Evolutionary conservation across 2,329 filamentous ascomycete genomes (phyloP), one percentile per base, ranked within the genome.

Genomic region (Dryadomyces quercivorus): DNA sequence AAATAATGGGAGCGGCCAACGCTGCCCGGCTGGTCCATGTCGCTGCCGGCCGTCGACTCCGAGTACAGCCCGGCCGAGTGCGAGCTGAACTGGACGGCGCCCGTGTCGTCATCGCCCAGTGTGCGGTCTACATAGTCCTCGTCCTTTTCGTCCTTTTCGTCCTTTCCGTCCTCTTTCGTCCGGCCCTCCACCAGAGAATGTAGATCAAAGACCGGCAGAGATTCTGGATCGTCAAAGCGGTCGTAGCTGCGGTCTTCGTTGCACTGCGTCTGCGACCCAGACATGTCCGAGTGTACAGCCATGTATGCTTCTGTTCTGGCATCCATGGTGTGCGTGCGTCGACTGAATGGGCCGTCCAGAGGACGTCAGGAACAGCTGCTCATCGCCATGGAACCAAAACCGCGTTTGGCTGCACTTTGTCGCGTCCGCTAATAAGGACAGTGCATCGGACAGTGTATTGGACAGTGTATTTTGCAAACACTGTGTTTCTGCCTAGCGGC

Each of bases 161-260:
- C n/a, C n/a, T 50, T 69, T 54, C n/a, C n/a, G 57, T 16, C 31
- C 16, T 22, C 36, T 9, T 36, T 18, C 3, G 12, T 20, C 7
- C 31, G 64, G 51, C 59, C 56, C 21, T 56, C 60, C 43, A 61
- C 57, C 12, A 63, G 58, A 55, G 55, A 22, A 56, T 52, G 44
- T 47, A 53, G 54, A 52, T 2, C 57, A 58, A 52, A 53, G 8
- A 49, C 20, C n/a, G 53, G 53, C 18, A 58, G 22, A 53, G 55
- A 55, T 3, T 52, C 45, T 15, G 58, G 50, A 18, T 60, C 57
- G 18, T 49, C 59, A 65, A 75, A 69, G 59, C 70, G 66, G 8
- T 74, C 72, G 59, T 82, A 82, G 64, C 79, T 78, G 42, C 78
- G 74, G 49, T 71, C 76, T 47, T 75, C 72, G 59, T 82, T 82